Base-by-base conservation (phyloP, 2,329 filamentous ascomycete species). In the Penicillium griseofulvum region DNA sequence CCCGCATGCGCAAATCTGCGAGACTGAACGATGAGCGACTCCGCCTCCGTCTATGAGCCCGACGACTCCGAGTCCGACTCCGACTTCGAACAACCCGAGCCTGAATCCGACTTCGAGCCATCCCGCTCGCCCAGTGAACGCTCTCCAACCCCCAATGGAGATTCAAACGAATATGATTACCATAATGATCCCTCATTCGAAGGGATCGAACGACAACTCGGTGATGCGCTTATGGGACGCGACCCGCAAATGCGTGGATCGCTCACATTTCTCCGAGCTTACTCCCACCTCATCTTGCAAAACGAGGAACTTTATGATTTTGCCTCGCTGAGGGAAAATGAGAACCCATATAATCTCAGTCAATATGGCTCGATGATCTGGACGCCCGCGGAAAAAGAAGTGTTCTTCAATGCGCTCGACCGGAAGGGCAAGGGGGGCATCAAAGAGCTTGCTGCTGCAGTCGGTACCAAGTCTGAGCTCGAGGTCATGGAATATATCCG, bases 401-500 rank as follows among this genome's bases (percentile, higher is more conserved):
- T 77, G 0, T 83, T 96, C 55, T 96, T 90, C 69, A 77, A 82
- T 14, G 81, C 83, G 0, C 71, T 95, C 3, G 78, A 81, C 1
- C 82, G 83, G 0, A 78, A 88, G 2, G 90, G 90, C 0, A 81
- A 77, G 49, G 81, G 85, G 62, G 78, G 91, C 57, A 64, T 88
- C 0, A 73, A 73, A 1, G 82, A 80, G 1, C 87, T 97, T 52
- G 80, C 89, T 1, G 65, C 73, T 9, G 78, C 81, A 0, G 77
- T 96, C 16, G 78, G 78, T 0, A 87, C 84, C 33, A 97, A 97
- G 73, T 87, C 85, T 55, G 81, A 85, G 60, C 68, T 87, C 9
- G 91, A 97, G 72, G 84, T 94, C 33, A 81, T 81, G 28, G 83
- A 88, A 48, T 91, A 91, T 68, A 70, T 95, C 5, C 66, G 77